Evolutionary conservation across 148 eudicot species (phyloP).

Genomic region (Rhododendron mucronatum): DNA sequence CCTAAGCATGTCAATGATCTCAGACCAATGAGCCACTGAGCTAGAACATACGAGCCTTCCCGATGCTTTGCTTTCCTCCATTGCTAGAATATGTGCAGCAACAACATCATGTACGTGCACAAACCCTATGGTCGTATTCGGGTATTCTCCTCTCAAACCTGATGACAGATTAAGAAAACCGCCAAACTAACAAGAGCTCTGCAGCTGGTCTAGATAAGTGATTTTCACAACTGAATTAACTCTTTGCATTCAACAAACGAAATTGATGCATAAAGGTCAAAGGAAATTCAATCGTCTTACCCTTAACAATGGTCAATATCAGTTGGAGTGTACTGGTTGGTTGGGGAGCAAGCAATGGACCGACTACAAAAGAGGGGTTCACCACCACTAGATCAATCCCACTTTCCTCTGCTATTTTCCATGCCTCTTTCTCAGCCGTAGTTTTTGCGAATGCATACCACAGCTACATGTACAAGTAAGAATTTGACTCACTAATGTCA

Average conservation of each 20-base stretch:
- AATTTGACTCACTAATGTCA: not conserved
- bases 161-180: not conserved
- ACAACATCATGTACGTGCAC: slow-evolving; percentile 77
- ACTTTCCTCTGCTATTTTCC: slow-evolving; percentile 59
- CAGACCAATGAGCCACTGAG: slow-evolving; percentile 85
- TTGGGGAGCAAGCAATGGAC: slow-evolving; percentile 73
- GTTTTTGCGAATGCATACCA: slow-evolving; percentile 95
- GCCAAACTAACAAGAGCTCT: too few species aligned
- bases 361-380: slow-evolving; percentile 82
- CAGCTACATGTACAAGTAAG: slow-evolving; percentile 41
- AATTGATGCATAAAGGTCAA: not conserved
- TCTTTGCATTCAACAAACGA: not conserved
- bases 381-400: slow-evolving; percentile 80
- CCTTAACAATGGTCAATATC: slow-evolving; percentile 54
- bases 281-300: slow-evolving; percentile 22
- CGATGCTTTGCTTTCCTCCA: slow-evolving; percentile 69
- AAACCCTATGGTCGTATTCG: slow-evolving; percentile 67
- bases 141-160: slow-evolving; percentile 69
- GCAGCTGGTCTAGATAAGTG: not conserved
- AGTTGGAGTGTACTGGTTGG: slow-evolving; percentile 82
- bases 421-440: slow-evolving; percentile 73
- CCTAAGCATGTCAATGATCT: slow-evolving; percentile 73
- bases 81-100: slow-evolving; percentile 73
- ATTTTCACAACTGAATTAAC: not conserved
- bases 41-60: slow-evolving; percentile 82